Evolutionary conservation across 2,329 filamentous ascomycete genomes (phyloP), one percentile per base, ranked within the genome.

Genomic region (Claviceps fusiformis): DNA sequence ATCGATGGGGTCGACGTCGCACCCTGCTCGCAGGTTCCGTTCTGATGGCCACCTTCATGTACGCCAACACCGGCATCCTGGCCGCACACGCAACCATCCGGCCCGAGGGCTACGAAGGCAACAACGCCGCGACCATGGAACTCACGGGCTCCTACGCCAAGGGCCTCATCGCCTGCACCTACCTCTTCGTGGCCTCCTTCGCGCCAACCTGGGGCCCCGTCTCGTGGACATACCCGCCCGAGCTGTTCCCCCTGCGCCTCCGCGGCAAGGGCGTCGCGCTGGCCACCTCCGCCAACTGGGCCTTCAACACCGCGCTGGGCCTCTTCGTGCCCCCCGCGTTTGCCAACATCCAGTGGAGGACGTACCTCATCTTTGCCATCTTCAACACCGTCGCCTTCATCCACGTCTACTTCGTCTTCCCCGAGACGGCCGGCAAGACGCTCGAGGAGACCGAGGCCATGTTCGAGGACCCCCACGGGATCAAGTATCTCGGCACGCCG

Each of bases 1-100:
- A 93, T 61, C 75, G 76, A 55, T 88, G 85, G 82, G 88, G 88
- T 50, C 86, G 87, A 59, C 83, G 84, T 49, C 79, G 81, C 55
- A 74, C 86, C 8, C 76, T 88, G 56, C 80, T 87, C 51, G 68
- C 76, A n/a, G 85, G 85, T 56, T 80, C 75, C 41, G 70, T 84
- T 24, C 80, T 83, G 29, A 87, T 87, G 85, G 79, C 74, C 4
- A 62, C 78, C 1, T 86, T 75, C 59, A 79, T 81, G 63, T 80
- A 76, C 43, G 67, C 76, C 52, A 79, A 80, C 27, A 78, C 74
- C 2, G 78, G 71, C 7, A 69, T 80, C 11, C 73, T 82, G 59
- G 76, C 74, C 6, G 67, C 64, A 2, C 70, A 77, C 54, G 77
- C 76, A 24, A 60, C 62, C 5, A 60, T 67, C 13, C 67, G 73